Base-by-base conservation (phyloP, 306 rosid genomes). In the Castanopsis chinensis region DNA sequence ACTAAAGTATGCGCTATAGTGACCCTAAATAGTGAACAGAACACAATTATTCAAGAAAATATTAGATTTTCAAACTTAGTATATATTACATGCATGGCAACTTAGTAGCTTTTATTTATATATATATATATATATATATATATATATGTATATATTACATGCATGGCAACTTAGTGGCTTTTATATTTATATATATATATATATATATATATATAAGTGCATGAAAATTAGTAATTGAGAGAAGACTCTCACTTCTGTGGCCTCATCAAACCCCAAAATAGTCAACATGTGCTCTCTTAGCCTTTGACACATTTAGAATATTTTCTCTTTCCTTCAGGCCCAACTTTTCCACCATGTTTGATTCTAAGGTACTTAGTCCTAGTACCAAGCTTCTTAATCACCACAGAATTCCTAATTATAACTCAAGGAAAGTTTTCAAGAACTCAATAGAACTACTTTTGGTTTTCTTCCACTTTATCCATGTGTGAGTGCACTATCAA, bases 191-290 rank as follows among this genome's bases (percentile, higher is more conserved):
- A n/a, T n/a, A n/a, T n/a, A n/a, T n/a, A n/a, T n/a, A n/a, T n/a
- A n/a, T n/a, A n/a, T n/a, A n/a, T n/a, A n/a, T n/a, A n/a, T n/a
- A n/a, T n/a, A n/a, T 0, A 4, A 32, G 33, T 32, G 43, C 9
- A 6, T 35, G 43, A 35, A 8, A 35, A 35, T 35, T 35, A 35
- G 2, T 35, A 35, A 35, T 6, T 1, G 88, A 77, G 99, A 84
- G 75, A 94, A 94, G 81, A 87, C 86, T 76, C 90, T 97, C 78
- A 86, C 72, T 13, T 94, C 95, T 74, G 88, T 85, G 64, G 95
- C 60, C 83, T 90, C 91, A 43, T 92, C 95, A 80, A 94, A 90
- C 58, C 97, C 99, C 14, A 81, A 82, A 76, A 76, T 87, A 69
- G 69, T 65, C 90, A 94, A 72, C 72, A 89, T 65, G 18, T 86